phyloP scores from a whole-genome alignment of 208 protist species.

The Trichomonas tenax region DNA sequence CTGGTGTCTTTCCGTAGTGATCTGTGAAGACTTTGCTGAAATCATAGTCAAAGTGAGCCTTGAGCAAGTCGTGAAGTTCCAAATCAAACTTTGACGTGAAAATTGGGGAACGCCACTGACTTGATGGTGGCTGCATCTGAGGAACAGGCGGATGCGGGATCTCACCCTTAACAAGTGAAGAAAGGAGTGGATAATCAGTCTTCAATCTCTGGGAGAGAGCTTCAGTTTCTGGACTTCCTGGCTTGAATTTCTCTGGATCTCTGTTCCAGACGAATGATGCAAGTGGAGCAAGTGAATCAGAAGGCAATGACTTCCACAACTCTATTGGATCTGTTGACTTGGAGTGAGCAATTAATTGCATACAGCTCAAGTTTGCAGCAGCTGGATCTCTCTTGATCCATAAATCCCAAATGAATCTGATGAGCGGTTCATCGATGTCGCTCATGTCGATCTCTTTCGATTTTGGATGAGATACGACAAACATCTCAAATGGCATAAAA shows the following conservation, averaged over 20 bases:
- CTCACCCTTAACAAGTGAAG: background rate
- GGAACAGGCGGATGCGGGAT: background rate
- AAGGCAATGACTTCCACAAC: background rate
- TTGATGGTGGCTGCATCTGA: background rate
- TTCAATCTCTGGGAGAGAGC: background rate
- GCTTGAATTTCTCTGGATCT: background rate
- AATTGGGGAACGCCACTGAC: background rate
- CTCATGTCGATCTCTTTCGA: background rate
- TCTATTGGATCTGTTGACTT: background rate
- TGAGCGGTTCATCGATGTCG: background rate
- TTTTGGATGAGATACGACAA: background rate
- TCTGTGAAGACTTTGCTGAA: background rate
- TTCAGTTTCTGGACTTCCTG: background rate
- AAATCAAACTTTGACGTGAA: background rate
- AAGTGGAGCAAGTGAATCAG: background rate
- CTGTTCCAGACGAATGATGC: background rate
- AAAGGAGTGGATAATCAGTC: background rate
- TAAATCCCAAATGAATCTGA: constrained; percentile 4
- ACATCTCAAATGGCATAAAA: background rate
- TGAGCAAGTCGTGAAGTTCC: background rate
- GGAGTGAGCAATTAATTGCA: background rate
- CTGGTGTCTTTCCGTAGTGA: background rate
- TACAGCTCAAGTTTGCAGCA: background rate
- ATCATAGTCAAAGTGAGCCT: background rate
- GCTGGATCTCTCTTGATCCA: background rate